Percentiles rank a stretch among this genome's conserved stretches.
Evolutionary conservation across 163 green algal species (phyloP).

Genomic region (Chlorella variabilis): DNA sequence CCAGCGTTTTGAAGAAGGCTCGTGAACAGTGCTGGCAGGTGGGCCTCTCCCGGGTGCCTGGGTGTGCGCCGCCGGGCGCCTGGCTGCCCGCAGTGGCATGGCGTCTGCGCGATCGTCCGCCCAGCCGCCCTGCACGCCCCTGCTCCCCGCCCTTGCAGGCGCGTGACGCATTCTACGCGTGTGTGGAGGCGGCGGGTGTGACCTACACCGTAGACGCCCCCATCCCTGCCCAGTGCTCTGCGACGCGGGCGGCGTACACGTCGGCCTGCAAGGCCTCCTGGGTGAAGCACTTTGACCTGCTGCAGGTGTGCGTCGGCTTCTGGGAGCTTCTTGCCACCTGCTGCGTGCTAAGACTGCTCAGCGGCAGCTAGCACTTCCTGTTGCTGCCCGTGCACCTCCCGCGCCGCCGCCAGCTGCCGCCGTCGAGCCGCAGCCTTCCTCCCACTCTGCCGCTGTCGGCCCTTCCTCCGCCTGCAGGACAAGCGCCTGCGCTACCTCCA

Average conservation of each 20-base stretch:
- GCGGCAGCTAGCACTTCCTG: too few species aligned
- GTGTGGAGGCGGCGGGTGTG: constrained; percentile 53
- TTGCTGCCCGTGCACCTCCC: too few species aligned
- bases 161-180: constrained; percentile 72
- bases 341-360: too few species aligned
- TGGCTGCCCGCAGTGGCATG: too few species aligned
- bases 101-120: too few species aligned
- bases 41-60: too few species aligned
- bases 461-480: constrained; percentile 33
- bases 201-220: constrained; percentile 45
- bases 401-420: too few species aligned
- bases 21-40: constrained; percentile 36
- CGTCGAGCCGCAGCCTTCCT: too few species aligned
- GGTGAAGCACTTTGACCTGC: constrained; percentile 82
- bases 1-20: neutral
- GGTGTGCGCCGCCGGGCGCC: too few species aligned
- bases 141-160: constrained; percentile 51
- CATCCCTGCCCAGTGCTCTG: constrained; percentile 57
- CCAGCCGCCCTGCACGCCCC: too few species aligned
- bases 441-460: too few species aligned
- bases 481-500: constrained; percentile 54
- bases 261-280: constrained; percentile 69
- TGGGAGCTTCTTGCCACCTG: too few species aligned
- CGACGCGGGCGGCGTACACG: constrained; percentile 61
- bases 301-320: constrained; percentile 41